A percentile compares a stretch with the other conserved stretches of the same genome.
Evolutionary conservation across 2,329 filamentous ascomycete genomes (phyloP).

Genomic region (Metarhizium robertsii): DNA sequence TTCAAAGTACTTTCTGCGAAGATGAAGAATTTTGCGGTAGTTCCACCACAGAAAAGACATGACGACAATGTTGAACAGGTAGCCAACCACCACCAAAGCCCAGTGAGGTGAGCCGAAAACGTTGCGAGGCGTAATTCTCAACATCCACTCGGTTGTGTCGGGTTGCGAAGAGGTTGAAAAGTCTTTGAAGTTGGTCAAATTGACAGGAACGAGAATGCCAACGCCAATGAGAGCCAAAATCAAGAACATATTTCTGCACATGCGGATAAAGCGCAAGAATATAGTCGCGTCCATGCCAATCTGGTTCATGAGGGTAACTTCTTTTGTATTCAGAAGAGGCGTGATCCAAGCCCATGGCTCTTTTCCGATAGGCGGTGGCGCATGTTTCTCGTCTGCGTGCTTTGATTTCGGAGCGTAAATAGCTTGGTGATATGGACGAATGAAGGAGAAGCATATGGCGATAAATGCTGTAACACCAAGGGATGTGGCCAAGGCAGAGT

Average conservation of each 20-base stretch:
- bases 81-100: conserved; percentile 50
- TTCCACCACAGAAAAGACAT: conserved; percentile 84
- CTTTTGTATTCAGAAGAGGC: conserved; percentile 68
- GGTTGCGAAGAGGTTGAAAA: conserved; percentile 8
- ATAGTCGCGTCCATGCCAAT: conserved; percentile 86
- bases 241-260: conserved; percentile 88
- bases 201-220: conserved; percentile 71
- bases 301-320: conserved; percentile 67
- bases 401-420: conserved; percentile 94
- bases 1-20: conserved; percentile 75
- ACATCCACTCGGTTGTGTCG: conserved; percentile 34
- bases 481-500: conserved; percentile 72
- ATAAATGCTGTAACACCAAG: conserved; percentile 65
- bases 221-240: conserved; percentile 64
- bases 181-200: conserved; percentile 40
- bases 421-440: conserved; percentile 83
- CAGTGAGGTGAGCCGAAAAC: conserved; percentile 45
- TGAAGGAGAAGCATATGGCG: conserved; percentile 73
- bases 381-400: conserved; percentile 82
- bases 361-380: conserved; percentile 77
- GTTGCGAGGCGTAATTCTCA: conserved; percentile 49
- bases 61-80: conserved; percentile 64
- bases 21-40: conserved; percentile 60
- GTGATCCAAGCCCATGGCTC: conserved; percentile 81
- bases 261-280: conserved; percentile 79